These are phyloP conservation scores for Cucumis sativus DNA, from an alignment of 306 rosid genomes.

Conservation along the genomic window DNA sequence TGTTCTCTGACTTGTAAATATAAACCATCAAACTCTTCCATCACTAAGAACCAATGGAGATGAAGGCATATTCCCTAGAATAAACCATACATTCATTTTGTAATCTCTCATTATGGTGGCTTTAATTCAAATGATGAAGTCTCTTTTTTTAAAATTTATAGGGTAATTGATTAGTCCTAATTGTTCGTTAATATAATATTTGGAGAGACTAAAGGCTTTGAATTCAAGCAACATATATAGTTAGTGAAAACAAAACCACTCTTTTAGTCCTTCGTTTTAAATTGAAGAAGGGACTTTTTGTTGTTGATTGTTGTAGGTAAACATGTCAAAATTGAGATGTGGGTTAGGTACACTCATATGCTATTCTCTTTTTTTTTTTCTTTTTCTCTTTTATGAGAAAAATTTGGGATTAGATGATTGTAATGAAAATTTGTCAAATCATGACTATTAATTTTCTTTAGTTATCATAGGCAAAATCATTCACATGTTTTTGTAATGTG, in stretches of 20 bases:
- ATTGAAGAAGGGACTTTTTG: not conserved
- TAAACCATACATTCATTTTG: not conserved
- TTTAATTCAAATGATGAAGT: not conserved
- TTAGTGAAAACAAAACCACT: not conserved
- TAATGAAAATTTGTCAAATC: too few relatives aligned
- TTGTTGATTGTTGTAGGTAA: not conserved
- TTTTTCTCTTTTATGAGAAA: too few relatives aligned
- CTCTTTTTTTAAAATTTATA: not conserved
- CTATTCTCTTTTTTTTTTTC: too few relatives aligned
- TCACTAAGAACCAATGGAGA: not conserved
- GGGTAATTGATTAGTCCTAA: not conserved
- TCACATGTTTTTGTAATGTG: too few relatives aligned
- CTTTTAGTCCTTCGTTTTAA: not conserved
- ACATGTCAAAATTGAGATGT: not conserved
- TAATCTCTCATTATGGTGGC: not conserved
- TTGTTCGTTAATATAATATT: not conserved
- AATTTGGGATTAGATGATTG: too few relatives aligned
- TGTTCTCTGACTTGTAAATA: not conserved
- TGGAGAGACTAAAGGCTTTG: not conserved
- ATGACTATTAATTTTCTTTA: too few relatives aligned
- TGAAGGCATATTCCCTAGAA: slow-evolving; percentile 9
- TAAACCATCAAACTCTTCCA: slow-evolving; percentile 4
- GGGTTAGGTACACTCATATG: not conserved
- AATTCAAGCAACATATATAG: not conserved
- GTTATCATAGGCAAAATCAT: too few relatives aligned